A percentile compares a stretch with the other conserved stretches of the same genome.
Conservation (phyloP, 495 filamentous ascomycete genomes). For the Aspergillus diversus region DNA sequence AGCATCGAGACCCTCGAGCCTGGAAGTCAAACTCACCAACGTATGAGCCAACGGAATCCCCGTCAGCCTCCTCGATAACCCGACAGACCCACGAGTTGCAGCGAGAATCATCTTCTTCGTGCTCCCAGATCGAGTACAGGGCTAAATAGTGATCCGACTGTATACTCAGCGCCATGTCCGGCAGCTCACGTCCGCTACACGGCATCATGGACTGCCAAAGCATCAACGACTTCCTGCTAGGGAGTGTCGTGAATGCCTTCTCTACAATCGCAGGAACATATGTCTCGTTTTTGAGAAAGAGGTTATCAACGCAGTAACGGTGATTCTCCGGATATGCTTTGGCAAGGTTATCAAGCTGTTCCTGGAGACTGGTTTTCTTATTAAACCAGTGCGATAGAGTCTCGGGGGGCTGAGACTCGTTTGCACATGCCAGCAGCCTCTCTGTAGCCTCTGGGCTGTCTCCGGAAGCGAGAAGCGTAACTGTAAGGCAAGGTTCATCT, state of each 20-base stretch:
- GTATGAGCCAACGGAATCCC: conserved; percentile 43
- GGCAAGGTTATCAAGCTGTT: not conserved
- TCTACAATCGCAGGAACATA: conserved; percentile 39
- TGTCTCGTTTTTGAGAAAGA: conserved; percentile 40
- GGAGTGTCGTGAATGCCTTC: conserved; percentile 41
- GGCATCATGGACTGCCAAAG: conserved; percentile 50
- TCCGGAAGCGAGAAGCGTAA: not conserved
- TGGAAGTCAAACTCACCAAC: conserved; percentile 53
- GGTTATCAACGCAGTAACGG: conserved; percentile 48
- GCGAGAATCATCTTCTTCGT: conserved; percentile 37
- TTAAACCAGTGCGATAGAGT: not conserved
- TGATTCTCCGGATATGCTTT: conserved; percentile 34
- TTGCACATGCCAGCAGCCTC: not conserved
- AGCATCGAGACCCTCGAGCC: conserved; percentile 36
- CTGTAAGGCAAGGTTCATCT: not conserved
- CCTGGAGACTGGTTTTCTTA: not conserved
- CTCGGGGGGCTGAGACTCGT: not conserved
- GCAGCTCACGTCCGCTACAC: conserved; percentile 27
- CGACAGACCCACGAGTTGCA: conserved; percentile 38
- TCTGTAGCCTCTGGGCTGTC: not conserved
- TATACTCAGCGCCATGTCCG: conserved; percentile 49
- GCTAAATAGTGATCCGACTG: conserved; percentile 54
- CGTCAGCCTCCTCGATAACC: conserved; percentile 35
- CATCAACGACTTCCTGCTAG: conserved; percentile 33
- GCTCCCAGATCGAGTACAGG: conserved; percentile 50